Conservation (phyloP, 2,329 filamentous ascomycete species). For the Fonsecaea nubica region DNA sequence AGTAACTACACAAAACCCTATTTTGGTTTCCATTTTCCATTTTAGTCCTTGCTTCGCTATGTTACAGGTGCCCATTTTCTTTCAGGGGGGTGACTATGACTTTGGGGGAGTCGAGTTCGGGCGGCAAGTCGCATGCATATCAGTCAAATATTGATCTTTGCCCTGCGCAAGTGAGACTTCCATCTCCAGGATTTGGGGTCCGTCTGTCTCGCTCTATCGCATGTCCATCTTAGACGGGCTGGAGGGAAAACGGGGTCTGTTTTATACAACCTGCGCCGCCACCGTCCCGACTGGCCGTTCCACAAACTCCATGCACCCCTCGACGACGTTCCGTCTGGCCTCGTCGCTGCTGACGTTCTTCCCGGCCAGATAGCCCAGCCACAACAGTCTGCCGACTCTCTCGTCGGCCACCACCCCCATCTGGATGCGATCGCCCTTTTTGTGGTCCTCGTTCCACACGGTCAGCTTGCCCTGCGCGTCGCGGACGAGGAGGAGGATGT, state of each 20-base stretch:
- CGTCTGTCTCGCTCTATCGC: background rate
- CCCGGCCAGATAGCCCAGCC: slow-evolving; percentile 89
- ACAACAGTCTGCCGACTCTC: slow-evolving; percentile 78
- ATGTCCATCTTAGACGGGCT: too few relatives aligned
- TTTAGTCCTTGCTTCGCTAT: too few relatives aligned
- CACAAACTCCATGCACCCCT: slow-evolving; percentile 86
- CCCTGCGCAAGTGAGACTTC: too few relatives aligned
- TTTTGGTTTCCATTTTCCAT: too few relatives aligned
- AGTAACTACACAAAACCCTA: too few relatives aligned
- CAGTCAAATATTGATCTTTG: too few relatives aligned
- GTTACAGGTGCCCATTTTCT: too few relatives aligned
- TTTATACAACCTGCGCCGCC: slow-evolving; percentile 72
- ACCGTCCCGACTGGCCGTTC: slow-evolving; percentile 87
- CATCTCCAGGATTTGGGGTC: too few relatives aligned
- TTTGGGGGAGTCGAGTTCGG: too few relatives aligned
- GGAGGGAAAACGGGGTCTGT: too few relatives aligned
- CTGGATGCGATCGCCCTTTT: slow-evolving; percentile 56
- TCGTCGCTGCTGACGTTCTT: slow-evolving; percentile 84
- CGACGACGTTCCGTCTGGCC: slow-evolving; percentile 79
- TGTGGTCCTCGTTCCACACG: slow-evolving; percentile 66
- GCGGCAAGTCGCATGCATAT: too few relatives aligned
- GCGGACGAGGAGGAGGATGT: slow-evolving; percentile 75
- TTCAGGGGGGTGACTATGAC: too few relatives aligned
- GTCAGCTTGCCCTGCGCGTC: slow-evolving; percentile 70
- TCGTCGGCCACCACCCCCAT: slow-evolving; percentile 80